Evolutionary conservation across 2,329 filamentous ascomycete genomes (phyloP).

Genomic region (Phaeosphaeria sp.): DNA sequence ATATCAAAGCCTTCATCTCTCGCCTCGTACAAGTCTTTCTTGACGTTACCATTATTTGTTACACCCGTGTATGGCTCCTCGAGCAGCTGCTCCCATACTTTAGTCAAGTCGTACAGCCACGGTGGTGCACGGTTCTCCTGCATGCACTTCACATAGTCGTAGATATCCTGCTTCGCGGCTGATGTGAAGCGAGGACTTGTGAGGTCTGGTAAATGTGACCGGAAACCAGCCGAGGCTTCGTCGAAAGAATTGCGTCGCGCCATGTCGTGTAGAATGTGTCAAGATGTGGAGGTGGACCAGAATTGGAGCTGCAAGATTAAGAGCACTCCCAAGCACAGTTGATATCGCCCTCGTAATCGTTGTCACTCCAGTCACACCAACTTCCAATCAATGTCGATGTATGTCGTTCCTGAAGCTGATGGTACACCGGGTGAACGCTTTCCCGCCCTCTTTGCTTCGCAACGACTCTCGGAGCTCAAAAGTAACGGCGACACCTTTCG

Average conservation of each 20-base stretch:
- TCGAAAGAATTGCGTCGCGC: conserved; percentile 30
- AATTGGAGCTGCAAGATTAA: neutral
- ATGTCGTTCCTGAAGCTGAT: neutral
- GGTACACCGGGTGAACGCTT: conserved; percentile 17
- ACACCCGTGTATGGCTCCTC: conserved; percentile 74
- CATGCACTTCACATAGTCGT: conserved; percentile 68
- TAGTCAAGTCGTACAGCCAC: conserved; percentile 61
- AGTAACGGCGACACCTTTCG: neutral
- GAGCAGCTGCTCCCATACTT: conserved; percentile 46
- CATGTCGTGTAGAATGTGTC: conserved; percentile 9
- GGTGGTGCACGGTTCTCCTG: conserved; percentile 65
- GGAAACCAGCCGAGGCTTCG: conserved; percentile 52
- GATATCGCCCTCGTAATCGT: neutral
- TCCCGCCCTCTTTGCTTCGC: conserved; percentile 4
- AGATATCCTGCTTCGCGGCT: conserved; percentile 67
- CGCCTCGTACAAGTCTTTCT: conserved; percentile 61
- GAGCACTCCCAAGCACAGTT: neutral
- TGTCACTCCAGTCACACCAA: neutral
- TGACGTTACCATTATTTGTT: conserved; percentile 69
- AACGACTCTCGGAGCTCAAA: neutral
- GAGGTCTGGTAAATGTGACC: conserved; percentile 68
- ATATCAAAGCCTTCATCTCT: conserved; percentile 71
- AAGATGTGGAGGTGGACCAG: neutral
- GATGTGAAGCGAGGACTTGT: conserved; percentile 65
- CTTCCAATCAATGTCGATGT: neutral